Evolutionary conservation across 2,329 filamentous ascomycete genomes (phyloP), one percentile per base, ranked within the genome.

Genomic region (Aspergillus piperis): DNA sequence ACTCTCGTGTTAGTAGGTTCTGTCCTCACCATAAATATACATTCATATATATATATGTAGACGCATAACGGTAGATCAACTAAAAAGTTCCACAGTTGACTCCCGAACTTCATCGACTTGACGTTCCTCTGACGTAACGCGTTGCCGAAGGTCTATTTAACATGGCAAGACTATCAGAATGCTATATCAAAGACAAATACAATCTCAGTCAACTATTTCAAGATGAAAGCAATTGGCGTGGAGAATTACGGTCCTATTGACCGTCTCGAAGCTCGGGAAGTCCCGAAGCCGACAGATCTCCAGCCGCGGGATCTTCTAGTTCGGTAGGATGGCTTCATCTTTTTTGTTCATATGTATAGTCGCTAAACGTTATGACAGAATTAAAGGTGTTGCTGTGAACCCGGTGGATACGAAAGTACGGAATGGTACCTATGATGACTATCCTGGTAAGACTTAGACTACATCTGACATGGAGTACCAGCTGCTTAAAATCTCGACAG

Each of bases 331-430:
- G n/a, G 15, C 7, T 13, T 27, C 13, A 7, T 10, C 10, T 4
- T 4, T 4, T 8, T 13, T 5, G 8, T 1, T n/a, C 10, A 5
- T 13, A 30, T 7, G 5, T 36, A 19, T 50, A 47, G 30, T 17
- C 8, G 32, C 53, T 47, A 11, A 55, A 8, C 47, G 2, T 11
- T 1, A 5, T 32, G 23, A 21, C 58, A 75, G 74, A 50, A 68
- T 78, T 50, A 71, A 75, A 65, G 76, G 74, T 13, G 70, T 66
- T 50, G 74, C 75, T 7, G 68, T 79, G 38, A 79, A 78, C 42
- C 77, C 77, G 2, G 70, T 79, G 42, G 77, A 79, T 59, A 75
- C 69, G 23, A 79, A 79, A 63, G 66, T 72, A 49, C 69, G 72
- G 19, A 65, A 64, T 21, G 71, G 68, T 38, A 70, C 57, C 15